Evolutionary conservation across 1,284 basidiomycete genomes (phyloP).

Genomic region (Malassezia slooffiae): DNA sequence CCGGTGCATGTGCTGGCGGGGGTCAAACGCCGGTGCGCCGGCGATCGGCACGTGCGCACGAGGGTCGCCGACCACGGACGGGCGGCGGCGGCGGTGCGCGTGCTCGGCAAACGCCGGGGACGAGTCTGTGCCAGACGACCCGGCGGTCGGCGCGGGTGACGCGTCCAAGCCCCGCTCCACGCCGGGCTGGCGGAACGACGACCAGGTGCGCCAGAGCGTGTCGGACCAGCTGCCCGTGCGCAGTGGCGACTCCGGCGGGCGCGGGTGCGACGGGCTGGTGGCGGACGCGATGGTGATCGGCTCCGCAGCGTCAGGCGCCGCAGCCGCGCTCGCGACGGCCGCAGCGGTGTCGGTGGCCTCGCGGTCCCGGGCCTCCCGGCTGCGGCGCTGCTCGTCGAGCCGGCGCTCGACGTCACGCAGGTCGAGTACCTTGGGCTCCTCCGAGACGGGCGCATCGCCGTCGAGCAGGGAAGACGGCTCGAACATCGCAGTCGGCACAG

Average conservation of each 20-base stretch:
- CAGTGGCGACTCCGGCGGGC: too few species aligned
- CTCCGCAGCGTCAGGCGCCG: conserved; percentile 8
- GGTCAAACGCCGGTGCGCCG: conserved; percentile 39
- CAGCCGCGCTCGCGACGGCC: conserved; percentile 5
- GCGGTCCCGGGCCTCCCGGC: too few species aligned
- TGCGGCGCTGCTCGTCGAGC: conserved; percentile 19
- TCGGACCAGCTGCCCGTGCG: too few species aligned
- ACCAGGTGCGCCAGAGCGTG: too few species aligned
- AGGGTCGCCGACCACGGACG: conserved; percentile 5
- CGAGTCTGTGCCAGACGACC: too few species aligned
- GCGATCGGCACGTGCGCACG: conserved; percentile 5
- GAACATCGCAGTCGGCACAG: too few species aligned
- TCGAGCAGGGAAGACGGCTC: too few species aligned
- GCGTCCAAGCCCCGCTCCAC: too few species aligned
- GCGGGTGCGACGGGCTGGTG: too few species aligned
- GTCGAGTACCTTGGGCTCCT: conserved; percentile 32
- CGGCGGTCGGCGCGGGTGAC: too few species aligned
- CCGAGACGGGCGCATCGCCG: not conserved
- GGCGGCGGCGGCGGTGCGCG: not conserved
- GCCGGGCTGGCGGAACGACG: too few species aligned
- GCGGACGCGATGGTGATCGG: not conserved
- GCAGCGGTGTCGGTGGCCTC: not conserved
- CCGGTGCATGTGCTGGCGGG: conserved; percentile 14
- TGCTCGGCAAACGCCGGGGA: conserved; percentile 1
- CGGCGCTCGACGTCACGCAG: conserved; percentile 34